These are phyloP conservation scores for Tuctoria greenei DNA, from an alignment of 176 grass and related monocot species.

Conservation along the genomic window DNA sequence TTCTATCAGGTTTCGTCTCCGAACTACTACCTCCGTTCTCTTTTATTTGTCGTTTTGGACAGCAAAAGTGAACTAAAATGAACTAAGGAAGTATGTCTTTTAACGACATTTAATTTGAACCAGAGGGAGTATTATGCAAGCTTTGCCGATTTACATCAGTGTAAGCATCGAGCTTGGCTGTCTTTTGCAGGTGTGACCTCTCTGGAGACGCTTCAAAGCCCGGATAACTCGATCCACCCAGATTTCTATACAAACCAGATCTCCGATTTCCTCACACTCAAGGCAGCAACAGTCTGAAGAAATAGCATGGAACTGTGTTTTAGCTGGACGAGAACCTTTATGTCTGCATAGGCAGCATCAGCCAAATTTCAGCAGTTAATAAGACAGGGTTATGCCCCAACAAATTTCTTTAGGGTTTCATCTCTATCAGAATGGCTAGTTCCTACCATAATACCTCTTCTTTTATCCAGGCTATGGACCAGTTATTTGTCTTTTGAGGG, in stretches of 20 bases:
- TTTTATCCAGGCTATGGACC: too few relatives aligned
- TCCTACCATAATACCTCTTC: too few relatives aligned
- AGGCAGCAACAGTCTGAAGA: conserved; percentile 75
- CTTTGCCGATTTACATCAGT: not conserved
- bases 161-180: conserved; percentile 17
- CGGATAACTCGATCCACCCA: conserved; percentile 79
- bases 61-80: too few relatives aligned
- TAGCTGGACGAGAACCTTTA: conserved; percentile 16
- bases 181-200: conserved; percentile 77
- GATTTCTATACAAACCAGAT: conserved; percentile 94
- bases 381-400: too few relatives aligned
- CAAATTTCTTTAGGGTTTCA: too few relatives aligned
- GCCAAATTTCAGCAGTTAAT: conserved; percentile 14
- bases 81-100: too few relatives aligned
- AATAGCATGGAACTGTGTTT: not conserved
- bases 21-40: too few relatives aligned
- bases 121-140: too few relatives aligned
- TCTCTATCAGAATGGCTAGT: too few relatives aligned
- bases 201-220: conserved; percentile 76
- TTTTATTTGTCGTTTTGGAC: too few relatives aligned
- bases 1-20: conserved; percentile 79
- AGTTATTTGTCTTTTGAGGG: too few relatives aligned
- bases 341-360: conserved; percentile 22
- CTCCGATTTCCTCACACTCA: conserved; percentile 80
- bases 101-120: too few relatives aligned